Percentiles rank a stretch among this genome's conserved stretches.
Conservation (phyloP, 2,329 filamentous ascomycete genomes). For the Sphaceloma murrayae region DNA sequence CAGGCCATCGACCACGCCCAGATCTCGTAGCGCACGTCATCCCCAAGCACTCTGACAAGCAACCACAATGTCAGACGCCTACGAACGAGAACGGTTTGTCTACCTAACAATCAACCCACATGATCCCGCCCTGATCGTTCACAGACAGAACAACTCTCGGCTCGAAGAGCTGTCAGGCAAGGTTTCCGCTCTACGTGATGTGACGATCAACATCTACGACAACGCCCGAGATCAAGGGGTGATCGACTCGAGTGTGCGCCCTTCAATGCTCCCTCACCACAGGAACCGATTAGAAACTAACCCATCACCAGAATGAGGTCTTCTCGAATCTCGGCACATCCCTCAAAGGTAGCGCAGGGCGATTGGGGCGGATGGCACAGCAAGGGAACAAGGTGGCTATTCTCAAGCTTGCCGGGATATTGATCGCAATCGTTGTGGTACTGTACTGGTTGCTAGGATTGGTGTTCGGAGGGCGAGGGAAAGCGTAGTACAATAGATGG, state of each 20-base stretch:
- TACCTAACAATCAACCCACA: conserved; percentile 7
- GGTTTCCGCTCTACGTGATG: conserved; percentile 80
- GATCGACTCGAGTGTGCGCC: conserved; percentile 72
- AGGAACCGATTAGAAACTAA: too few relatives aligned
- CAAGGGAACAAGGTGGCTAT: conserved; percentile 86
- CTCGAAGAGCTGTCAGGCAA: conserved; percentile 85
- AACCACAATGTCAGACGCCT: conserved; percentile 45
- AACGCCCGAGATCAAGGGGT: conserved; percentile 80
- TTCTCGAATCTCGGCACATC: conserved; percentile 80
- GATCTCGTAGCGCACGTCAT: not conserved
- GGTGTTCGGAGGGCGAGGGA: conserved; percentile 23
- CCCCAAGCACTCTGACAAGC: not conserved
- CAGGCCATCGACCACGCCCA: too few relatives aligned
- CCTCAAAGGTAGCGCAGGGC: conserved; percentile 71
- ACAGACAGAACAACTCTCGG: conserved; percentile 83
- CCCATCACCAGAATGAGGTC: conserved; percentile 59
- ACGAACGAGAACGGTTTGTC: conserved; percentile 50
- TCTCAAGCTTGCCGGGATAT: conserved; percentile 76
- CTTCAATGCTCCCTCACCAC: not conserved
- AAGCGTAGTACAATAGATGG: conserved; percentile 3
- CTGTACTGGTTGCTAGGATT: conserved; percentile 56
- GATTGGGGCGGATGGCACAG: conserved; percentile 82
- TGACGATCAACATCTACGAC: conserved; percentile 97
- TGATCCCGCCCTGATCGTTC: conserved; percentile 18
- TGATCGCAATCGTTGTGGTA: conserved; percentile 61